Evolutionary conservation across 345 rosid genomes (phyloP).

Genomic region (Carallia pectinifolia): DNA sequence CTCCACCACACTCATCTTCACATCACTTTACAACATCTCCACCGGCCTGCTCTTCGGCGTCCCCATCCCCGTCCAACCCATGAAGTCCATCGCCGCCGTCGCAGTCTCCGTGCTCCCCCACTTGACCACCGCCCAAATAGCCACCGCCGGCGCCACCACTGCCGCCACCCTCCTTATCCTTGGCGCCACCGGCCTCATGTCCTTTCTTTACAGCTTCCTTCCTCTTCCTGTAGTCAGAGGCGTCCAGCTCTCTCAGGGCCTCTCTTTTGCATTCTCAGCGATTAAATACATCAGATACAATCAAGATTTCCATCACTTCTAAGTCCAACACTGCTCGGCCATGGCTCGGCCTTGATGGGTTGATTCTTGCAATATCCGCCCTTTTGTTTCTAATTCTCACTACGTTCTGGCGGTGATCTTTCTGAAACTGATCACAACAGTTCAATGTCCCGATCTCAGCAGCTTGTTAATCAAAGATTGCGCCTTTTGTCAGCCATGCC

Average conservation of each 20-base stretch:
- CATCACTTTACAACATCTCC: neutral
- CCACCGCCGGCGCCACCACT: neutral
- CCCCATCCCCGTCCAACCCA: constrained; percentile 8
- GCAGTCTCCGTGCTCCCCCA: constrained; percentile 5
- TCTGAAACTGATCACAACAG: neutral
- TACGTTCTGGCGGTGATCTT: constrained; percentile 51
- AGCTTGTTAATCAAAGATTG: constrained; percentile 31
- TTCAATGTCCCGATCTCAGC: constrained; percentile 1
- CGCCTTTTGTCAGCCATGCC: constrained; percentile 56
- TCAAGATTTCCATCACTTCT: constrained; percentile 57
- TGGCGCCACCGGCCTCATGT: neutral
- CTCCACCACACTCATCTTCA: constrained; percentile 7
- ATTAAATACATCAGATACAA: constrained; percentile 67
- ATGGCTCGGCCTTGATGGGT: constrained; percentile 75
- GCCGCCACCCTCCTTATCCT: constrained; percentile 7
- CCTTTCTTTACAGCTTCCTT: constrained; percentile 48
- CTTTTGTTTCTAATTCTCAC: constrained; percentile 54
- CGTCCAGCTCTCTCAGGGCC: constrained; percentile 89
- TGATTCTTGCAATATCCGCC: constrained; percentile 52
- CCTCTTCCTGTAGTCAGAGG: constrained; percentile 87
- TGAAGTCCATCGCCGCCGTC: constrained; percentile 9
- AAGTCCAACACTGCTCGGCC: constrained; percentile 52
- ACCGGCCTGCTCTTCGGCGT: constrained; percentile 1
- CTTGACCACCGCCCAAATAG: constrained; percentile 6
- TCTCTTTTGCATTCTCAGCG: constrained; percentile 76